Evolutionary conservation across 192 early-diverging fungal genomes (phyloP), one percentile per base, ranked within the genome.

Genomic region (Backusella tarrabulga): DNA sequence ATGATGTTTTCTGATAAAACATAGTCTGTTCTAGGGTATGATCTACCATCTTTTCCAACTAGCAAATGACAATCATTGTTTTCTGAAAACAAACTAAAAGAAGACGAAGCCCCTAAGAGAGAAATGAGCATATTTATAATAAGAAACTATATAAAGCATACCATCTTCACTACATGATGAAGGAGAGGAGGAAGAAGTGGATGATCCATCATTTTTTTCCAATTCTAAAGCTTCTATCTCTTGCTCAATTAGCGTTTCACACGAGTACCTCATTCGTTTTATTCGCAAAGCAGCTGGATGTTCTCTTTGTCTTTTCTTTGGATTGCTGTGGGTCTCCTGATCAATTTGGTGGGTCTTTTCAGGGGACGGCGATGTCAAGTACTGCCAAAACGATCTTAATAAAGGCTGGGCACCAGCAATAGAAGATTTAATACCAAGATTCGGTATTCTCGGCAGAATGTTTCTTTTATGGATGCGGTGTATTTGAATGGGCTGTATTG

Each of bases 401-500:
- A 80, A 36, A 6, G 79, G 79, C 11, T 50, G 68, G 11, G 73
- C 79, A 50, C 73, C 73, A 34, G 73, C 79, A 71, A 80, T 71
- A 35, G 79, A 80, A 44, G 72, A 74, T 63, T 76, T 75, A 69
- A 80, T 80, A 19, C 79, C 79, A 12, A 80, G 36, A 71, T 80
- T 75, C 1, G 79, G 79, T 38, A 80, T 80, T 54, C 41, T 74
- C 29, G 79, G 79, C 9, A 80, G n/a, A 35, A 74, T 50, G 3
- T 68, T 69, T 29, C 69, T 67, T 19, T 74, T 67, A 34, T 71
- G 68, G 0, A 76, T 35, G 6, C 74, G 66, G 17, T 60, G 73
- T 26, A 90, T 74, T 0, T 83, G 80, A 32, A 89, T 83, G 0
- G 91, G 86, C 0, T 87, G 87, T 3, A 85, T 71, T 29, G 85